These are phyloP conservation scores for Gossypium aridum DNA, from an alignment of 441 rosid species.

Conservation along the genomic window DNA sequence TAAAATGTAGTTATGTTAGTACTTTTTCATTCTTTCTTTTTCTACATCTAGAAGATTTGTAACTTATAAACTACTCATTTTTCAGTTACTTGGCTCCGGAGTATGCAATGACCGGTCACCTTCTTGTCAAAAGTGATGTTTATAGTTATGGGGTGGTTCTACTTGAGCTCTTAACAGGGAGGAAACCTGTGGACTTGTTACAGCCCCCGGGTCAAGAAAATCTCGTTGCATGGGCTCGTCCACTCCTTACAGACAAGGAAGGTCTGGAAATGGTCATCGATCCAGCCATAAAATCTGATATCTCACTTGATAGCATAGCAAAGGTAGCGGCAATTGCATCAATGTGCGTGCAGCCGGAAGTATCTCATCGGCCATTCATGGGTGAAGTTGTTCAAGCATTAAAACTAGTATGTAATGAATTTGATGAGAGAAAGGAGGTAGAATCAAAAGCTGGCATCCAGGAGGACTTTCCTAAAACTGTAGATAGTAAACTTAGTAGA, in stretches of 20 bases:
- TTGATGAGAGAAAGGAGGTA: constrained; percentile 33
- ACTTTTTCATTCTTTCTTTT: neutral
- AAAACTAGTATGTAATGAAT: constrained; percentile 57
- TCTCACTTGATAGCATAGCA: constrained; percentile 43
- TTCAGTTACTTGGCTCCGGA: constrained; percentile 68
- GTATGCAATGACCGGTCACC: constrained; percentile 82
- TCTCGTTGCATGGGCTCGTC: constrained; percentile 63
- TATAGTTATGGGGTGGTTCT: constrained; percentile 84
- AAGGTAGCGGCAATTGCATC: constrained; percentile 77
- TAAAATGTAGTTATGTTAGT: neutral
- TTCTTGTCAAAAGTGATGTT: constrained; percentile 72
- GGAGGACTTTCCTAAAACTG: constrained; percentile 26
- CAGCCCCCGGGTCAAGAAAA: constrained; percentile 67
- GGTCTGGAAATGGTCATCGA: constrained; percentile 44
- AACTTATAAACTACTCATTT: constrained; percentile 1
- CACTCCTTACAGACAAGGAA: constrained; percentile 51
- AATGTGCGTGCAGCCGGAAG: constrained; percentile 81
- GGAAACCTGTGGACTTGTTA: constrained; percentile 69
- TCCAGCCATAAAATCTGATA: constrained; percentile 28
- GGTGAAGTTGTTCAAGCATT: constrained; percentile 83
- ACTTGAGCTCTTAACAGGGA: constrained; percentile 69
- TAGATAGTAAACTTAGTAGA: constrained; percentile 23
- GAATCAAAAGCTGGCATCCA: constrained; percentile 27
- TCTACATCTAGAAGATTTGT: neutral
- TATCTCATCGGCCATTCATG: constrained; percentile 73